These are phyloP conservation scores for Didymella lethalis DNA, from an alignment of 2,329 filamentous ascomycete genomes.

Conservation along the genomic window DNA sequence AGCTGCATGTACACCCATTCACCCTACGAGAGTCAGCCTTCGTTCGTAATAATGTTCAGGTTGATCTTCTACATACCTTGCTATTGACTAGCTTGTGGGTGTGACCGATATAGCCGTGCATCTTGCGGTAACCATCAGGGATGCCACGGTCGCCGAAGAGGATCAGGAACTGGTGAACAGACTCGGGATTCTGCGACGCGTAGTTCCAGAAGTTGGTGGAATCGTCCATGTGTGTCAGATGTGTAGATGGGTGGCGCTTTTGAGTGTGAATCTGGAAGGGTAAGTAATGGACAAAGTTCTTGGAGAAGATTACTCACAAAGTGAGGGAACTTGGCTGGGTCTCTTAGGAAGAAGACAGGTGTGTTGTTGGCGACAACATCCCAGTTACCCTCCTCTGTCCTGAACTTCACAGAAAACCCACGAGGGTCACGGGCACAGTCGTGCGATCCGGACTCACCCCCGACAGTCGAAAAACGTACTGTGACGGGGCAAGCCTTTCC, in stretches of 20 bases:
- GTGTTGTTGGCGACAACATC: constrained; percentile 78
- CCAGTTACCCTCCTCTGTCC: constrained; percentile 77
- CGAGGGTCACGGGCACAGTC: constrained; percentile 76
- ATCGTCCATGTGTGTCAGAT: constrained; percentile 70
- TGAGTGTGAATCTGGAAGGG: constrained; percentile 68
- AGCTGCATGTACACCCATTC: constrained; percentile 63
- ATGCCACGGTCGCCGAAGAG: constrained; percentile 64
- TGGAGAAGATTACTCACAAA: constrained; percentile 5
- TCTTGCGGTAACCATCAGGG: constrained; percentile 63
- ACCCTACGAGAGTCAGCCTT: constrained; percentile 41
- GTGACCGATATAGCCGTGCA: constrained; percentile 64
- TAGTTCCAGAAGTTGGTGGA: constrained; percentile 74
- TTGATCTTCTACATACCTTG: too few relatives aligned
- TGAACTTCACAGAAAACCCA: constrained; percentile 77
- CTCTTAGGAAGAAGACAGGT: constrained; percentile 77
- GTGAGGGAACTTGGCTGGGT: constrained; percentile 68
- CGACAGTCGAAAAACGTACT: constrained; percentile 77
- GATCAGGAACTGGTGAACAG: constrained; percentile 62
- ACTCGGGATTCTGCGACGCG: constrained; percentile 62
- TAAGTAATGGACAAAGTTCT: constrained; percentile 40
- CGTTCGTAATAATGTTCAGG: too few relatives aligned
- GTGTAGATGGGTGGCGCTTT: constrained; percentile 75
- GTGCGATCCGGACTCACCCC: constrained; percentile 74
- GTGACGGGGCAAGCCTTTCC: constrained; percentile 75
- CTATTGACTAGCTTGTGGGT: constrained; percentile 53